Conservation (phyloP, 192 early-diverging fungal genomes). For the Coemansia sp. region DNA sequence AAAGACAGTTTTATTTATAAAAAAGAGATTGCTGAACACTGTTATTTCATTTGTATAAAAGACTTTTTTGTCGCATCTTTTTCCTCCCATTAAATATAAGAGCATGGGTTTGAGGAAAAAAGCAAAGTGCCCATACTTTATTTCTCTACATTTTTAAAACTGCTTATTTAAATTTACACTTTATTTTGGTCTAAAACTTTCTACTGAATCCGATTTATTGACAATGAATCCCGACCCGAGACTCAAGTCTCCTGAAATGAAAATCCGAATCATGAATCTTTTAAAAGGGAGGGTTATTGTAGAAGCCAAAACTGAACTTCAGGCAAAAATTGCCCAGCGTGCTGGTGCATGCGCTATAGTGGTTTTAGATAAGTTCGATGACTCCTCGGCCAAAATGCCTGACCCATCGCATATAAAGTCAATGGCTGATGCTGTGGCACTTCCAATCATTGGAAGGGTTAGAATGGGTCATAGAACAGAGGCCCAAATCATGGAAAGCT, state of each 20-base stretch:
- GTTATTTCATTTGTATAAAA: background rate
- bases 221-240: too few species aligned
- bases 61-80: background rate
- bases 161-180: too few species aligned
- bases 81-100: background rate
- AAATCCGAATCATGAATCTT: background rate
- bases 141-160: too few species aligned
- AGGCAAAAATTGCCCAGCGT: background rate
- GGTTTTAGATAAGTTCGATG: background rate
- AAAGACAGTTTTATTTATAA: background rate
- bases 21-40: too few species aligned
- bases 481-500: background rate
- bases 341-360: background rate
- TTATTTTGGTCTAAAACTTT: too few species aligned
- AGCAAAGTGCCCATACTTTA: too few species aligned
- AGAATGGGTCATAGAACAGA: background rate
- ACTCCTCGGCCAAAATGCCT: background rate
- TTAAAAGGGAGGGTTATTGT: background rate
- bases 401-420: background rate
- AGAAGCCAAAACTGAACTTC: background rate
- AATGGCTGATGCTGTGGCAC: background rate
- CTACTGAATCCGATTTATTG: too few species aligned
- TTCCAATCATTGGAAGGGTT: constrained; percentile 4
- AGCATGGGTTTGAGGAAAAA: too few species aligned
- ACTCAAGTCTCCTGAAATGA: too few species aligned